Conservation (phyloP, 805 yeast genomes). For the Tetrapisispora nanseiensis region DNA sequence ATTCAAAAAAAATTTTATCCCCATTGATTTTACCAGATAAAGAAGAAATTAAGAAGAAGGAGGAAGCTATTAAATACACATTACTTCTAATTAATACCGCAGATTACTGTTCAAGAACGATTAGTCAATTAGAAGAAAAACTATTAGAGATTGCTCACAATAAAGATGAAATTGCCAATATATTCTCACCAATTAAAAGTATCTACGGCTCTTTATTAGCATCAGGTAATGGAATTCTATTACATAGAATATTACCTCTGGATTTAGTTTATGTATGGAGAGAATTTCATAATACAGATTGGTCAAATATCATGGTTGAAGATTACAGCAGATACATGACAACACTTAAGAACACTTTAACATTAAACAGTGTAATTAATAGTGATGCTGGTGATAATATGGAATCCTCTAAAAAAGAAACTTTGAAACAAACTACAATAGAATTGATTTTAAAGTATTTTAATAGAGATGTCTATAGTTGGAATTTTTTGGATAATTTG, state of each 20-base stretch:
- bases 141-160: slow-evolving; percentile 31
- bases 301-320: slow-evolving; percentile 58
- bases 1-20: slow-evolving; percentile 41
- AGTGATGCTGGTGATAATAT: slow-evolving; percentile 24
- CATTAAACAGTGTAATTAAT: slow-evolving; percentile 3
- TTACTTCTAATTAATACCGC: slow-evolving; percentile 78
- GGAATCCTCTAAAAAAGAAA: neutral
- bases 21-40: slow-evolving; percentile 38
- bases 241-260: slow-evolving; percentile 43
- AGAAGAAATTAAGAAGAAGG: slow-evolving; percentile 33
- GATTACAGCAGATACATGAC: slow-evolving; percentile 64
- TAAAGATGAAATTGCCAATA: slow-evolving; percentile 33
- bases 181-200: slow-evolving; percentile 48
- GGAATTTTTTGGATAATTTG: slow-evolving; percentile 67
- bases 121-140: slow-evolving; percentile 64
- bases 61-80: slow-evolving; percentile 54
- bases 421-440: slow-evolving; percentile 10
- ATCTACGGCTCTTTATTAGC: slow-evolving; percentile 50
- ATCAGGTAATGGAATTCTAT: slow-evolving; percentile 44
- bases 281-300: slow-evolving; percentile 68
- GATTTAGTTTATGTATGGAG: slow-evolving; percentile 71
- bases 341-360: slow-evolving; percentile 42
- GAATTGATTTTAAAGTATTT: slow-evolving; percentile 44
- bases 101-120: slow-evolving; percentile 75
- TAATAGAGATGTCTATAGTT: slow-evolving; percentile 57